Base-by-base conservation (phyloP, 2,329 filamentous ascomycete genomes). In the Cordyceps militaris region DNA sequence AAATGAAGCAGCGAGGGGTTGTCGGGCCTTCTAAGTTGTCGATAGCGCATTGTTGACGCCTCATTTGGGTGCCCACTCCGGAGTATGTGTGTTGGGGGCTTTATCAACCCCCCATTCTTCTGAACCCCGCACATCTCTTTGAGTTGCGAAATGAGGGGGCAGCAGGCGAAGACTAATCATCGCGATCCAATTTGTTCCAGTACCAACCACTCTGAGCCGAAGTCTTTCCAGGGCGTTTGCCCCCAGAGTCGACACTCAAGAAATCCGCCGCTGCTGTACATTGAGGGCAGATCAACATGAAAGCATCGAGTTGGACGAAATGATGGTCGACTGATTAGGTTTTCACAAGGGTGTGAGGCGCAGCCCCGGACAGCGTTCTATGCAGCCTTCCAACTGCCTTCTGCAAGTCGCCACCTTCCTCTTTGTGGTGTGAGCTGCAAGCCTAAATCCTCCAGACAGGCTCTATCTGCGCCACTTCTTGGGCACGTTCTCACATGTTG, bases 351-450 rank as follows among this genome's bases (percentile, higher is more conserved):
- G 36, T 57, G 38, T 38, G 55, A 57, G 55, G 46, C 46, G 46
- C 55, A 50, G 55, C 38, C 5, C 46, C 53, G 21, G 19, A 57
- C 28, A 36, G 34, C 19, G 14, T 57, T 57, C 55, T 38, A 43
- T 51, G 55, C 55, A 50, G 47, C 23, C 55, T 57, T 57, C 55
- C 26, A 57, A 42, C 36, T 34, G 13, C 47, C 46, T 57, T 57
- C 55, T 50, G 55, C 47, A 19, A 44, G 38, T 57, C 38, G 36
- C 36, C 47, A 43, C 47, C 46, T 44, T 44, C 42, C 46, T 44
- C 30, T 26, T 44, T 44, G 36, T 13, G 24, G 36, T 44, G 30
- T n/a, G 53, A 49, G 13, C 34, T 56, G 53, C 53, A 56, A 49
- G 53, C 53, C 53, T 42, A 49, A 56, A 56, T 56, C 53, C 53